Evolutionary conservation across 768 basidiomycete genomes (phyloP).

Genomic region (Dentipellis fragilis): DNA sequence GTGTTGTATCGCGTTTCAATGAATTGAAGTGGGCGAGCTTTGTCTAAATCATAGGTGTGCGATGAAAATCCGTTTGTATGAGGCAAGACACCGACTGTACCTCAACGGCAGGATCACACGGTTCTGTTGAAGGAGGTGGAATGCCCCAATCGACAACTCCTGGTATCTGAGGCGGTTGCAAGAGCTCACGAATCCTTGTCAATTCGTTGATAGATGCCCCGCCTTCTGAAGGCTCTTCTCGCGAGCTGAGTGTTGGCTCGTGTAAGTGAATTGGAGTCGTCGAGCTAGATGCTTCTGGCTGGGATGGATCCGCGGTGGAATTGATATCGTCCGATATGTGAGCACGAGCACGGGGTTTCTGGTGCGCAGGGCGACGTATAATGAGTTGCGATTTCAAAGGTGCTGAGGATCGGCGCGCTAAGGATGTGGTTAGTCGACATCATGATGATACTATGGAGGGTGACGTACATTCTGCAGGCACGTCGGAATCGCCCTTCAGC

Average conservation of each 20-base stretch:
- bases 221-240: background rate
- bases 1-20: conserved; percentile 50
- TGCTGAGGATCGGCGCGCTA: conserved; percentile 3
- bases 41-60: conserved; percentile 32
- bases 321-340: conserved; percentile 3
- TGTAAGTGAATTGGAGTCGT: background rate
- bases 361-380: conserved; percentile 9
- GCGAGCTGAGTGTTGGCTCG: background rate
- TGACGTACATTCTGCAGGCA: conserved; percentile 8
- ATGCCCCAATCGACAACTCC: conserved; percentile 73
- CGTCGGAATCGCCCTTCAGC: conserved; percentile 9
- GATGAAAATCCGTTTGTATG: background rate
- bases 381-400: conserved; percentile 12
- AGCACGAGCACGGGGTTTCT: conserved; percentile 11
- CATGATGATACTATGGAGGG: background rate
- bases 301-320: background rate
- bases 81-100: conserved; percentile 25
- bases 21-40: conserved; percentile 74
- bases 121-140: conserved; percentile 41
- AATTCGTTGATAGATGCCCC: conserved; percentile 28
- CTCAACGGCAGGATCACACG: conserved; percentile 54
- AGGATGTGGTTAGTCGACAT: background rate
- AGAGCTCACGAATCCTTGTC: conserved; percentile 39
- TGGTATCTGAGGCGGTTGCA: conserved; percentile 54
- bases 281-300: background rate